Evolutionary conservation across 306 rosid species (phyloP).

Genomic region (Ammopiptanthus mongolicus): DNA sequence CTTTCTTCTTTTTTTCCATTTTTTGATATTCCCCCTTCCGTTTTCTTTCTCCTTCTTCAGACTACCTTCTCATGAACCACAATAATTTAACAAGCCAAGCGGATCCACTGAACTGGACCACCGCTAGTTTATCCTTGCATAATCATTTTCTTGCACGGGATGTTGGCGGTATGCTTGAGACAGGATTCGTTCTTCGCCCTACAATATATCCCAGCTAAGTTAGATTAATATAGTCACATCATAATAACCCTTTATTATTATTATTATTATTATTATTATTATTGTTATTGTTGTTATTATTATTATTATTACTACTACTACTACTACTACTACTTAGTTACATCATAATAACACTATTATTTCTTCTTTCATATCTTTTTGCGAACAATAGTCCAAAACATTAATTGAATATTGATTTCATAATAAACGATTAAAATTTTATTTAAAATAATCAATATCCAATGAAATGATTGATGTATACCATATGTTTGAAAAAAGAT

Average conservation of each 20-base stretch:
- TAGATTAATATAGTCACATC: constrained; percentile 10
- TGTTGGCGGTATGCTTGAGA: constrained; percentile 77
- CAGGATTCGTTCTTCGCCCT: constrained; percentile 85
- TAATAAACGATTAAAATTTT: no score
- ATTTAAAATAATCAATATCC: no score
- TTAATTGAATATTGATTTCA: no score
- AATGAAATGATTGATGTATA: no score
- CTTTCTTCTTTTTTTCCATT: neutral
- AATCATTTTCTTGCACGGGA: constrained; percentile 86
- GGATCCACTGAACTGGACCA: constrained; percentile 25
- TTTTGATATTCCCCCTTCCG: neutral
- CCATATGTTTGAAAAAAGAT: no score
- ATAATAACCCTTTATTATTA: no score
- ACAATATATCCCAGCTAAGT: constrained; percentile 31
- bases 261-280: no score
- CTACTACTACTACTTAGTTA: no score
- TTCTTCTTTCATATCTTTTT: neutral
- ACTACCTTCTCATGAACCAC: constrained; percentile 34
- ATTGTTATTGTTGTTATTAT: no score
- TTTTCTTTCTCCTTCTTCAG: constrained; percentile 1
- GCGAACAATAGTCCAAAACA: neutral
- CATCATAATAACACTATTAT: neutral
- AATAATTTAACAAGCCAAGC: neutral
- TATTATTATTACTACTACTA: no score
- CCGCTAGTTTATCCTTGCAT: constrained; percentile 67